Percentiles rank a stretch among this genome's conserved stretches.
Evolutionary conservation across 2,329 filamentous ascomycete genomes (phyloP).

Genomic region (Diaporthe ilicicola): DNA sequence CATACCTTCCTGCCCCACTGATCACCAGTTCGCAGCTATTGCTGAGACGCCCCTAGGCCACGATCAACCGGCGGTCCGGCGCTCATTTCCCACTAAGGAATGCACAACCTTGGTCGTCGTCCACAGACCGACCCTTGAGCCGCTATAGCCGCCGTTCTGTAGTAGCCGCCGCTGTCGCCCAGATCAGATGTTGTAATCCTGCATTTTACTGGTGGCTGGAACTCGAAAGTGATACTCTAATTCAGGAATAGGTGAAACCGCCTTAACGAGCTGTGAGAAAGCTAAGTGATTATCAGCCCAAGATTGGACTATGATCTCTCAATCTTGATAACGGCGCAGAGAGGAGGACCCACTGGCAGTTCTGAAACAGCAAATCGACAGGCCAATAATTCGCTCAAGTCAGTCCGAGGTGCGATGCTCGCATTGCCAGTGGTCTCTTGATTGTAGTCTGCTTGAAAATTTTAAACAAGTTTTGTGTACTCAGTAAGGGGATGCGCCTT

Average conservation of each 20-base stretch:
- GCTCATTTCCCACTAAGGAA: slow-evolving; percentile 2
- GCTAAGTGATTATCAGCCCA: neutral
- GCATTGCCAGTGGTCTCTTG: neutral
- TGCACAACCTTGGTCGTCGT: neutral
- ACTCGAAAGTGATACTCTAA: slow-evolving; percentile 3
- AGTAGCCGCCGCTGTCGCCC: slow-evolving; percentile 1
- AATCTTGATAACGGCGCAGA: neutral
- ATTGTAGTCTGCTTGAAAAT: neutral
- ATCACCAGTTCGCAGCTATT: slow-evolving; percentile 4
- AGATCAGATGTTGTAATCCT: neutral
- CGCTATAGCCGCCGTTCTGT: slow-evolving; percentile 5
- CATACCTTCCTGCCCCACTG: neutral
- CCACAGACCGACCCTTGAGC: neutral
- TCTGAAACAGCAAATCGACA: neutral
- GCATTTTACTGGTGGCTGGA: neutral
- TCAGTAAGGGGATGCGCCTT: neutral
- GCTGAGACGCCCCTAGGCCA: neutral
- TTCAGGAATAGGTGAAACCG: neutral
- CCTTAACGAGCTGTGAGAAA: neutral
- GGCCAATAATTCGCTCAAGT: neutral
- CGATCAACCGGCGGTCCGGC: neutral
- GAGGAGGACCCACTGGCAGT: neutral
- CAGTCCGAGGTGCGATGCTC: neutral
- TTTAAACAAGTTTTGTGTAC: too few relatives aligned
- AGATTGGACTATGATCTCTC: slow-evolving; percentile 9